A percentile compares a stretch with the other conserved stretches of the same genome.
phyloP scores from a whole-genome alignment of 1,139 yeast genomes.

The Taiozyma sp. region DNA sequence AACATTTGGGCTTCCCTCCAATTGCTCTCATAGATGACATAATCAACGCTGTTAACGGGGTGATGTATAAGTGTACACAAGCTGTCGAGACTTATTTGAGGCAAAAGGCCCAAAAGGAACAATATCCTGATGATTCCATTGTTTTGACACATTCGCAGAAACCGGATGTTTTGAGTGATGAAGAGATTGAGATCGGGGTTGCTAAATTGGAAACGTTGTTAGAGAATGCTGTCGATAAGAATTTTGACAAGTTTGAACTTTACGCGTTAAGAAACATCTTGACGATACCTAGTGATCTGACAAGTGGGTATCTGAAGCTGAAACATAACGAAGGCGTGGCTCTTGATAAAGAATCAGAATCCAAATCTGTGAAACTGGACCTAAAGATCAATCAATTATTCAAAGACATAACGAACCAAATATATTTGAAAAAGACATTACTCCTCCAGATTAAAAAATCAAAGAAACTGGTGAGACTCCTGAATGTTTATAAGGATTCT shows the following conservation, averaged over 20 bases:
- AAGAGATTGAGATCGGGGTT: constrained; percentile 70
- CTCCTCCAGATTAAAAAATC: constrained; percentile 38
- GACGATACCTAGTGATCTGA: constrained; percentile 62
- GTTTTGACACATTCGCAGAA: constrained; percentile 14
- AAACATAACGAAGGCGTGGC: constrained; percentile 61
- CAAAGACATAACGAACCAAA: constrained; percentile 39
- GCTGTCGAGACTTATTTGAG: constrained; percentile 68
- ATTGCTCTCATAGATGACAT: constrained; percentile 84
- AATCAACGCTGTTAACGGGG: constrained; percentile 81
- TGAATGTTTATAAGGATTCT: constrained; percentile 31
- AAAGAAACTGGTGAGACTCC: constrained; percentile 29
- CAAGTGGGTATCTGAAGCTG: constrained; percentile 61
- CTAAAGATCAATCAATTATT: constrained; percentile 34
- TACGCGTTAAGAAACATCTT: constrained; percentile 76
- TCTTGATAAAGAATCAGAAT: constrained; percentile 23
- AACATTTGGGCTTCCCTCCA: constrained; percentile 85
- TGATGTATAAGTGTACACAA: constrained; percentile 76
- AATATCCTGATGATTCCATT: constrained; percentile 5
- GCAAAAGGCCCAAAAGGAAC: constrained; percentile 26
- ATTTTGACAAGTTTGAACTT: constrained; percentile 83
- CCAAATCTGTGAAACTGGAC: constrained; percentile 30
- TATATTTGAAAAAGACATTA: constrained; percentile 39
- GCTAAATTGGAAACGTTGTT: constrained; percentile 74
- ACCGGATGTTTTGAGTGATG: constrained; percentile 22
- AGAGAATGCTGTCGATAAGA: constrained; percentile 74